phyloP scores from a whole-genome alignment of 257 asterid species.

The Solanum paucissectum region DNA sequence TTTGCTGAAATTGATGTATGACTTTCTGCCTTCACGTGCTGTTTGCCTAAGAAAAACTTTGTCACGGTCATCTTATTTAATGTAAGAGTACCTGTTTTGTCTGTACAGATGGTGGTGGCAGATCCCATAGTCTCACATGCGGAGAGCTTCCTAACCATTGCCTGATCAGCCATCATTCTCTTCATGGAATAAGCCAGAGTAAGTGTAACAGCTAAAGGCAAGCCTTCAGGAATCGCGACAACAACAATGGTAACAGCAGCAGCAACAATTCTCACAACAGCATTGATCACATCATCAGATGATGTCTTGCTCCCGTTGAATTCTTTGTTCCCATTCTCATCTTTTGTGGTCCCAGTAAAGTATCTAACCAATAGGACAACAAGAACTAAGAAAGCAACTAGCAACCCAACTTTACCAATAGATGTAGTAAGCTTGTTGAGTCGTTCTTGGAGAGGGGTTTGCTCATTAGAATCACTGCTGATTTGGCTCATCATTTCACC shows the following conservation, averaged over 20 bases:
- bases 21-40: neutral
- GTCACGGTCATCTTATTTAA: constrained; percentile 35
- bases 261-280: constrained; percentile 32
- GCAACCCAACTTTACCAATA: constrained; percentile 35
- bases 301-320: neutral
- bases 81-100: constrained; percentile 48
- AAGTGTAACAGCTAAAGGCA: constrained; percentile 46
- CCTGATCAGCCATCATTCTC: constrained; percentile 46
- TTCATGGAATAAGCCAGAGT: constrained; percentile 45
- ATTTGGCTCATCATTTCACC: constrained; percentile 48
- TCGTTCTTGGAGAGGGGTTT: constrained; percentile 40
- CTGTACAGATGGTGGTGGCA: constrained; percentile 37
- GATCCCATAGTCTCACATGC: constrained; percentile 53
- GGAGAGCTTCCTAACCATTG: constrained; percentile 45
- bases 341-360: neutral
- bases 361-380: constrained; percentile 17
- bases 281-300: constrained; percentile 5
- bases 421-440: constrained; percentile 34
- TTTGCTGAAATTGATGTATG: neutral
- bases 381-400: constrained; percentile 39
- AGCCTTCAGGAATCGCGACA: constrained; percentile 46
- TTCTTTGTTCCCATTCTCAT: neutral
- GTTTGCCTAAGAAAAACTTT: constrained; percentile 30
- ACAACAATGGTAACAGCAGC: constrained; percentile 41
- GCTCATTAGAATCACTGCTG: constrained; percentile 16